A percentile compares a stretch with the other conserved stretches of the same genome.
Evolutionary conservation across 805 yeast species (phyloP).

Genomic region (Zygotorulaspora florentina): DNA sequence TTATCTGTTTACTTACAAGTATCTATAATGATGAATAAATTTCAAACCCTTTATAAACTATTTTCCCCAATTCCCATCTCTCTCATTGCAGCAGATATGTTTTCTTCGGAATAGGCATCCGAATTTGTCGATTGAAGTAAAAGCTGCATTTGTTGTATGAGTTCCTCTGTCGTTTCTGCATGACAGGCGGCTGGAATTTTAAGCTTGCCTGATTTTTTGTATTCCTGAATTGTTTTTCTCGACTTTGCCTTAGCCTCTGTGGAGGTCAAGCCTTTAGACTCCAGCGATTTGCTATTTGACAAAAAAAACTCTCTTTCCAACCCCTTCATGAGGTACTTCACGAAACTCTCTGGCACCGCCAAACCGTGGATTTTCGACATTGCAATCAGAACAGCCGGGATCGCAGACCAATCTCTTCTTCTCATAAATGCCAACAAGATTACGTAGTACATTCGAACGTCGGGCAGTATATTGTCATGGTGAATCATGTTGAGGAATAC

Average conservation of each 20-base stretch:
- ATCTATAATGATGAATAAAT: not conserved
- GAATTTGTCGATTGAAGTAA: slow-evolving; percentile 15
- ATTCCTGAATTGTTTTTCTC: slow-evolving; percentile 5
- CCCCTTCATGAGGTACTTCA: slow-evolving; percentile 21
- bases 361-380: slow-evolving; percentile 19
- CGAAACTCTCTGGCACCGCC: slow-evolving; percentile 5
- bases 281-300: slow-evolving; percentile 3
- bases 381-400: slow-evolving; percentile 21
- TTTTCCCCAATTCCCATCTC: slow-evolving; percentile 11
- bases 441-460: slow-evolving; percentile 13
- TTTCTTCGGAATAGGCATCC: slow-evolving; percentile 13
- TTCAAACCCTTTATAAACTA: slow-evolving; percentile 2
- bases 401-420: slow-evolving; percentile 23
- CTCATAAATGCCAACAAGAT: slow-evolving; percentile 21
- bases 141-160: slow-evolving; percentile 13
- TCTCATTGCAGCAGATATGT: slow-evolving; percentile 14
- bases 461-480: slow-evolving; percentile 23
- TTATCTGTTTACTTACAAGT: not conserved
- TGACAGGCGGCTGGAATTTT: not conserved
- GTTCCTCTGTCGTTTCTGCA: slow-evolving; percentile 1
- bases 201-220: slow-evolving; percentile 1
- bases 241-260: slow-evolving; percentile 4
- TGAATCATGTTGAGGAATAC: slow-evolving; percentile 20
- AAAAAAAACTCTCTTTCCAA: slow-evolving; percentile 20
- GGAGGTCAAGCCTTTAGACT: slow-evolving; percentile 1